Evolutionary conservation across 805 yeast species (phyloP), one percentile per base, ranked within the genome.

Genomic region (Saturnispora mendoncae): DNA sequence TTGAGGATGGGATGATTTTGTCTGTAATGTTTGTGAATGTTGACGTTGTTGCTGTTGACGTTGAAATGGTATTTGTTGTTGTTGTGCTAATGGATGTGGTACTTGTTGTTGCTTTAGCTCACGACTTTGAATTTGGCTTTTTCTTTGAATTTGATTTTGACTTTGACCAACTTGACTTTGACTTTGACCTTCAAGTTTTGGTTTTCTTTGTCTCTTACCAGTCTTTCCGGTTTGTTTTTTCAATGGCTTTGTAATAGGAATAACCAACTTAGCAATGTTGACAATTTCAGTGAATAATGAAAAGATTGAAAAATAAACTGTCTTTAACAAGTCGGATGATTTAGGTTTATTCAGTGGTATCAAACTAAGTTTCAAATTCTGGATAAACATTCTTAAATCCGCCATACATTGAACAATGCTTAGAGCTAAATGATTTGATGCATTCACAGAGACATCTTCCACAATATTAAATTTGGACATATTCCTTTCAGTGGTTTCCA

Each of bases 281-380:
- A 52, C 30, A 14, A 56, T 36, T 35, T 60, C 64, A 23, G 58
- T 46, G 19, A 56, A 46, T n/a, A 59, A 41, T 4, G 64, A 57
- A 33, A 51, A 50, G 4, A 60, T 23, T 8, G 56, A 37, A 31
- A 56, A 56, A 28, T 57, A 60, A 1, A 52, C 36, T 39, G 57
- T 21, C 46, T 62, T 47, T 5, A 58, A 35, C 6, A 51, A 21
- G 30, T 53, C 55, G 6, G n/a, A 29, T 13, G 10, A 41, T 13
- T 17, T 43, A 21, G 10, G 26, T 4, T 14, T 13, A 15, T 24
- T 27, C 14, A 30, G 37, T 5, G 49, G 30, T n/a, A 30, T 30
- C 9, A 42, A 34, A 8, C 50, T 41, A 15, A 50, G 33, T 24
- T 41, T 46, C 20, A 54, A 21, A 4, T 49, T 46, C 23, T 47